Base-by-base conservation (phyloP, 2,329 filamentous ascomycete species). In the Neurospora sp. region DNA sequence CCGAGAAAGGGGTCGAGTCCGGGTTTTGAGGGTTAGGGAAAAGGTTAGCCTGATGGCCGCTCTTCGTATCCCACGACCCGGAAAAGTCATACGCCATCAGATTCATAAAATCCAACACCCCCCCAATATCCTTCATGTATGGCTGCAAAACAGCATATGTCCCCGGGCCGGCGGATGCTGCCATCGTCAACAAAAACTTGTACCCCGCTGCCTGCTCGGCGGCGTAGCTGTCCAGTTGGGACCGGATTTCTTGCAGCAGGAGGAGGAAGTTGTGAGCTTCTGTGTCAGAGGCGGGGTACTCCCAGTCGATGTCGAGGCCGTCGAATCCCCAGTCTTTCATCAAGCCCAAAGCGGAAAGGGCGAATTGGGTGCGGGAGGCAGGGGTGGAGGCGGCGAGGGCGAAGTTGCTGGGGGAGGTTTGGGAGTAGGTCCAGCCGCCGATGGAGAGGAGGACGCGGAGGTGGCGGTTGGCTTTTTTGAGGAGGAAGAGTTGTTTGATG, bases 361-460 rank as follows among this genome's bases (percentile, higher is more conserved):
- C 93, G 79, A 97, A 97, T 1, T 75, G 86, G 42, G 83, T 79
- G 17, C 93, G 86, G 17, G 87, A 89, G 2, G 83, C 80, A 0
- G 85, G 84, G 0, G 89, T 91, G 71, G 87, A 88, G 10, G 90
- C 88, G 0, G 90, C 89, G 1, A 83, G 82, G 0, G 91, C 84
- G 77, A 97, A 95, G 78, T 93, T 92, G 74, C 43, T 52, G 19
- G 43, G 43, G 2, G 85, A 4, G 46, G 19, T 58, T 28, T 58
- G 82, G 1, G 91, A 93, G 80, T 92, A 96, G 0, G 91, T 93
- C 91, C 91, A 96, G 38, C 93, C 93, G 67, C 93, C 93, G 73
- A 97, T 93, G 67, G 88, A 92, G 4, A 97, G 85, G 28, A 96
- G 83, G 1, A 91, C 84, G 77, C 96, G 96, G 69, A 97, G 79